Evolutionary conservation across 2,329 filamentous ascomycete species (phyloP), one percentile per base, ranked within the genome.

Genomic region (Aspergillus uvarum): DNA sequence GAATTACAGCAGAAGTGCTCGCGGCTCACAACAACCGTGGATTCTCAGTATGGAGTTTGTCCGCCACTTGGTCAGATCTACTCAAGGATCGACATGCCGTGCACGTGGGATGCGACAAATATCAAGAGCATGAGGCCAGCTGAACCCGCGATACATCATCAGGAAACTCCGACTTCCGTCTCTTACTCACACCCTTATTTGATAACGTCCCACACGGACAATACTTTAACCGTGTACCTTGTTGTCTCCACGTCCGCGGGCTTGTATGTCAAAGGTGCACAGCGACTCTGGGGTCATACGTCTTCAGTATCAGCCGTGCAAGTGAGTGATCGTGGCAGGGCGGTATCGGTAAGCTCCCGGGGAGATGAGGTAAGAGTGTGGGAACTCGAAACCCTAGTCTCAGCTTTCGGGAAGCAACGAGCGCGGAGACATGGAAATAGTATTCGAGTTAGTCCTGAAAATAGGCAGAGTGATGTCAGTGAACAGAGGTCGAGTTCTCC

Each of bases 261-360:
- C 1, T 81, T 96, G 2, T 85, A 84, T 1, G 87, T 97, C 58
- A 89, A 89, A 42, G 79, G 86, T 0, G 91, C 90, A 1, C 88
- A 87, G 64, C 84, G 91, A 29, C 84, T 97, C 5, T 96, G 91
- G 90, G 93, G 93, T 7, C 93, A 96, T 71, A 96, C 93, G 0
- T 96, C 92, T 1, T 91, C 90, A 3, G 91, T 97, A 35, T 91
- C 90, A 52, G 89, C 91, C 32, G 92, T 91, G 7, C 89, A 96
- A 69, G 91, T 96, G 57, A 93, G 90, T 19, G 86, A 89, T 49
- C 86, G 90, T 42, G 92, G 92, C 19, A 96, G 93, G 74, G 93
- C 92, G 0, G 90, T 97, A 4, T 96, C 91, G n/a, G 89, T 96
- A 54, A 95, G 90, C 75, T 83, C 83, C 21, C 82, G 86, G n/a